Percentiles rank a stretch among this genome's conserved stretches.
These are phyloP conservation scores for Cercospora zeina DNA, from an alignment of 2,329 filamentous ascomycete genomes.

Conservation along the genomic window DNA sequence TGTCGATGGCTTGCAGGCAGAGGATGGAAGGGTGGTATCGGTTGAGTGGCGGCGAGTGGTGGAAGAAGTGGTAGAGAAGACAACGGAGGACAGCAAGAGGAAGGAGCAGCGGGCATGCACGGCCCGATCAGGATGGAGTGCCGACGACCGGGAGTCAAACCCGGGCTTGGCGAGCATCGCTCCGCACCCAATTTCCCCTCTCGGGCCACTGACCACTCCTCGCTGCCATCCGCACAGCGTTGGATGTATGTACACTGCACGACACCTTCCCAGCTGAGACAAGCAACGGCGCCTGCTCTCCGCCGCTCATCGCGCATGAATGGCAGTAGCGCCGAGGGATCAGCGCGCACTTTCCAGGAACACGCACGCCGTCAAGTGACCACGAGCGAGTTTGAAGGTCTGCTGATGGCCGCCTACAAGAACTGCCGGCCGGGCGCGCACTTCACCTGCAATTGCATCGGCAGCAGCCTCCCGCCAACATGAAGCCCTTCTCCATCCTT, in stretches of 20 bases:
- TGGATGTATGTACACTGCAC: constrained; percentile 6
- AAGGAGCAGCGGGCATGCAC: too few relatives aligned
- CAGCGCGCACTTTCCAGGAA: constrained; percentile 9
- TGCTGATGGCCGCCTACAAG: constrained; percentile 5
- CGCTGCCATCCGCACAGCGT: constrained; percentile 12
- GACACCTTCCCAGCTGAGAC: constrained; percentile 18
- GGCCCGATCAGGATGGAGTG: too few relatives aligned
- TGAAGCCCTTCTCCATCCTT: constrained; percentile 19
- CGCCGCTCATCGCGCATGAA: not conserved
- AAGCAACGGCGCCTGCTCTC: constrained; percentile 1
- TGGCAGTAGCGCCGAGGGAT: constrained; percentile 9
- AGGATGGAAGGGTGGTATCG: too few relatives aligned
- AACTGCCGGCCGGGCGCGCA: not conserved
- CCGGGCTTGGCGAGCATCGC: not conserved
- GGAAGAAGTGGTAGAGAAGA: too few relatives aligned
- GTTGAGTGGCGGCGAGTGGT: too few relatives aligned
- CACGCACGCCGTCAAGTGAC: constrained; percentile 15
- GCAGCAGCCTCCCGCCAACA: not conserved
- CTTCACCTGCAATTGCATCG: not conserved
- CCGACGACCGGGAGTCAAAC: too few relatives aligned
- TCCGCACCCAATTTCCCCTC: constrained; percentile 16
- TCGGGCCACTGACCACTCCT: constrained; percentile 17
- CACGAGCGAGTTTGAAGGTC: not conserved
- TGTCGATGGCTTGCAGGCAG: too few relatives aligned
- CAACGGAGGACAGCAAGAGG: too few relatives aligned